A percentile compares a stretch with the other conserved stretches of the same genome.
Conservation (phyloP, 805 yeast species). For the Zygosaccharomyces kombuchaensis region DNA sequence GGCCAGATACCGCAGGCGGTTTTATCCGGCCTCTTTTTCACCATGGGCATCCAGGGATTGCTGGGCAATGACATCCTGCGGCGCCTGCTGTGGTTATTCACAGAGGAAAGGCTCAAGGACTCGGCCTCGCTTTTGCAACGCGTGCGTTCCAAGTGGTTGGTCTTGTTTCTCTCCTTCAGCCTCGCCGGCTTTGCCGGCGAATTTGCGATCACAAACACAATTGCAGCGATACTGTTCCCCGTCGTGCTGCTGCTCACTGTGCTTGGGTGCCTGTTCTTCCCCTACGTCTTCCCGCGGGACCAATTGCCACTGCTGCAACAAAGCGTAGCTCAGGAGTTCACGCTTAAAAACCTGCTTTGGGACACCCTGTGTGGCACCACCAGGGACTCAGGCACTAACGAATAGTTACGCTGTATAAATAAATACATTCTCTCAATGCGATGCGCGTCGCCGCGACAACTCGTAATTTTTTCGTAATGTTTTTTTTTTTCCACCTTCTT, state of each 20-base stretch:
- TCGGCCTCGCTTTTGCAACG: constrained; percentile 31
- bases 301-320: constrained; percentile 65
- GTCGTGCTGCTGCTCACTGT: constrained; percentile 68
- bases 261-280: constrained; percentile 59
- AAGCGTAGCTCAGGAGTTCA: constrained; percentile 53
- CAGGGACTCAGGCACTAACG: too few relatives aligned
- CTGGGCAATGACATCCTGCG: constrained; percentile 60
- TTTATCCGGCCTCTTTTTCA: constrained; percentile 84
- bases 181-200: constrained; percentile 71
- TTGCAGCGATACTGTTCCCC: constrained; percentile 93
- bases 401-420: neutral
- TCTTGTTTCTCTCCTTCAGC: constrained; percentile 54
- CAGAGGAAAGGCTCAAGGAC: constrained; percentile 47
- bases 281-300: constrained; percentile 52
- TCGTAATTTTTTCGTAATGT: neutral
- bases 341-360: constrained; percentile 43
- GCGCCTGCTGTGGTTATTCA: constrained; percentile 56
- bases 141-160: constrained; percentile 38
- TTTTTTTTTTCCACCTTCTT: neutral
- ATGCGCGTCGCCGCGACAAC: too few relatives aligned
- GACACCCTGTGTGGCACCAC: constrained; percentile 19
- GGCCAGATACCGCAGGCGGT: constrained; percentile 91
- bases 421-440: neutral
- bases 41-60: constrained; percentile 85
- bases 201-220: constrained; percentile 78